These are phyloP conservation scores for Botrytis squamosa DNA, from an alignment of 2,329 filamentous ascomycete species.

Conservation along the genomic window DNA sequence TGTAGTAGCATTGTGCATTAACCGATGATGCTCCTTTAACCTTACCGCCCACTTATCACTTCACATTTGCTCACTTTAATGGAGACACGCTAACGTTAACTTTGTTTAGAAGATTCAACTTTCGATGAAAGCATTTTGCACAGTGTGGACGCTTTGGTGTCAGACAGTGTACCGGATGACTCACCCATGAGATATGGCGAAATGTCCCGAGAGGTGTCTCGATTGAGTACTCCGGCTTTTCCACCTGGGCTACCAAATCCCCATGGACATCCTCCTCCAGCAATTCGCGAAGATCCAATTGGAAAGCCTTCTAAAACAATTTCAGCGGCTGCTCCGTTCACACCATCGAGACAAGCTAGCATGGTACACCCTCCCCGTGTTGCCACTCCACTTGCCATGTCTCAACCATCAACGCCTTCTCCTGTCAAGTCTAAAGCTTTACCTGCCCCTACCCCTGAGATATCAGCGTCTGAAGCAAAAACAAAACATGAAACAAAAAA, in stretches of 20 bases:
- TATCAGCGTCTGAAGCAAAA: slow-evolving; percentile 17
- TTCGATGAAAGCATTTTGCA: slow-evolving; percentile 57
- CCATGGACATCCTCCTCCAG: slow-evolving; percentile 42
- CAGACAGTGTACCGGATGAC: slow-evolving; percentile 47
- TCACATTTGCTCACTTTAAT: not conserved
- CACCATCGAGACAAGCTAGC: slow-evolving; percentile 30
- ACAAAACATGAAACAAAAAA: slow-evolving; percentile 48
- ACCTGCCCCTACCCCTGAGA: not conserved
- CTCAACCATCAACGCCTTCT: slow-evolving; percentile 31
- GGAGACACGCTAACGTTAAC: slow-evolving; percentile 28
- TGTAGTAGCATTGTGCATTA: slow-evolving; percentile 28
- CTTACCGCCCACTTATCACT: slow-evolving; percentile 15
- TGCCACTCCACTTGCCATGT: slow-evolving; percentile 36
- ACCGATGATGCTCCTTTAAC: slow-evolving; percentile 40
- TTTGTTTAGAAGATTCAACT: slow-evolving; percentile 53
- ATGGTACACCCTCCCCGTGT: slow-evolving; percentile 30
- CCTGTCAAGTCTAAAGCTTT: slow-evolving; percentile 11
- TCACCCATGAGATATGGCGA: slow-evolving; percentile 24
- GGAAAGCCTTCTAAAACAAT: slow-evolving; percentile 33
- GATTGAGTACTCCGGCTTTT: slow-evolving; percentile 42
- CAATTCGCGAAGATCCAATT: slow-evolving; percentile 30
- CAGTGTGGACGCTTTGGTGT: slow-evolving; percentile 63
- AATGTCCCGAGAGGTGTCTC: slow-evolving; percentile 27
- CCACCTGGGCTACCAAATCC: slow-evolving; percentile 47
- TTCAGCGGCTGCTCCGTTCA: slow-evolving; percentile 37